Evolutionary conservation across 805 yeast genomes (phyloP).

Genomic region (Groenewaldozyma salmanticensis): DNA sequence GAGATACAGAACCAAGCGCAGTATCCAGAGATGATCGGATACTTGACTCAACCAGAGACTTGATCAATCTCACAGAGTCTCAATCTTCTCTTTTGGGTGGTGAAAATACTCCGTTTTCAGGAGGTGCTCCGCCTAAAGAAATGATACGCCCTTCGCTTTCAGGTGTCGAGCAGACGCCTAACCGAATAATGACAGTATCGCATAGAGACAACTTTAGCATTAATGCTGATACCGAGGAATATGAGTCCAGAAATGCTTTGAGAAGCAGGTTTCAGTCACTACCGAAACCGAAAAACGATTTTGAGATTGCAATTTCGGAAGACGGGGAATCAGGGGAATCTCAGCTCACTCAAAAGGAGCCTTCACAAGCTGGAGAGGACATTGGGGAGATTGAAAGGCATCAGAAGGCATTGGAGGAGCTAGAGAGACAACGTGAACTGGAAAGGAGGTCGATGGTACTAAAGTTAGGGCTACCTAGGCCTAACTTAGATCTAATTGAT

Average conservation of each 20-base stretch:
- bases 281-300: slow-evolving; percentile 34
- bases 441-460: slow-evolving; percentile 39
- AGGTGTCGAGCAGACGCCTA: slow-evolving; percentile 1
- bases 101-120: slow-evolving; percentile 17
- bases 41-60: slow-evolving; percentile 26
- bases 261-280: slow-evolving; percentile 16
- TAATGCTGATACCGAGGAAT: neutral
- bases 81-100: slow-evolving; percentile 31
- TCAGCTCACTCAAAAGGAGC: slow-evolving; percentile 9
- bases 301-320: slow-evolving; percentile 30
- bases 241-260: slow-evolving; percentile 5
- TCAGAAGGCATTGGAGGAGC: slow-evolving; percentile 11
- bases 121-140: no score
- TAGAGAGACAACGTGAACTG: slow-evolving; percentile 18
- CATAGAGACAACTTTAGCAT: slow-evolving; percentile 10
- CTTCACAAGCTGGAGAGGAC: slow-evolving; percentile 1
- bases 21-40: slow-evolving; percentile 28
- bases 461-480: slow-evolving; percentile 33
- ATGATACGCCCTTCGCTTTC: slow-evolving; percentile 2
- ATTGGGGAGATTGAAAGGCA: slow-evolving; percentile 17
- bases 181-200: slow-evolving; percentile 6
- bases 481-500: slow-evolving; percentile 5
- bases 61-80: slow-evolving; percentile 25
- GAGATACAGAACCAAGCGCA: slow-evolving; percentile 3
- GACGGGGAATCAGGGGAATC: slow-evolving; percentile 14